A percentile compares a stretch with the other conserved stretches of the same genome.
phyloP scores from a whole-genome alignment of 345 rosid genomes.

The Mangifera indica region DNA sequence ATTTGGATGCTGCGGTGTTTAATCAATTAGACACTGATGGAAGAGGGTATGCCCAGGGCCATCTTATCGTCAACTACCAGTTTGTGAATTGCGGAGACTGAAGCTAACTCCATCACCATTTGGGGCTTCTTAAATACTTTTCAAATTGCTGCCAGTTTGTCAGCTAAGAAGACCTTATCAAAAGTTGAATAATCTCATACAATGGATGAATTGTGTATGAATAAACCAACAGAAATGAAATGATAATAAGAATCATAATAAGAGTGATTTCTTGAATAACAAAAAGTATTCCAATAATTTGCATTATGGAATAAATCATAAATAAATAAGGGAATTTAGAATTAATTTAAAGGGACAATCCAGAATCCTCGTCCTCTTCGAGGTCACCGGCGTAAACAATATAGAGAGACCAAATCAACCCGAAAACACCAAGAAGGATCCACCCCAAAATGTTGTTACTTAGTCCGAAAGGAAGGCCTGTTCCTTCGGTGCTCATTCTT shows the following conservation, averaged over 20 bases:
- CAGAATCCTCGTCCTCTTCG: constrained; percentile 75
- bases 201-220: no score
- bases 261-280: not conserved
- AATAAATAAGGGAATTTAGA: not conserved
- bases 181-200: not conserved
- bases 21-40: constrained; percentile 45
- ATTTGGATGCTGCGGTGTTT: constrained; percentile 52
- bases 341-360: constrained; percentile 49
- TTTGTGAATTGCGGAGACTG: constrained; percentile 37
- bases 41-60: constrained; percentile 34
- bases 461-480: constrained; percentile 64
- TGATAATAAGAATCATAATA: no score
- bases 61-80: constrained; percentile 36
- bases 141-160: no score
- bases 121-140: not conserved
- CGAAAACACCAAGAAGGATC: constrained; percentile 62
- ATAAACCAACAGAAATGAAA: no score
- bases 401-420: constrained; percentile 64
- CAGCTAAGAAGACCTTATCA: not conserved
- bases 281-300: not conserved
- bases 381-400: constrained; percentile 39
- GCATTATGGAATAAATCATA: not conserved
- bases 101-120: not conserved
- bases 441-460: constrained; percentile 71
- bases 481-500: constrained; percentile 64